A percentile compares a stretch with the other conserved stretches of the same genome.
These are phyloP conservation scores for Penicillium bovifimosum DNA, from an alignment of 495 filamentous ascomycete species.

Conservation along the genomic window DNA sequence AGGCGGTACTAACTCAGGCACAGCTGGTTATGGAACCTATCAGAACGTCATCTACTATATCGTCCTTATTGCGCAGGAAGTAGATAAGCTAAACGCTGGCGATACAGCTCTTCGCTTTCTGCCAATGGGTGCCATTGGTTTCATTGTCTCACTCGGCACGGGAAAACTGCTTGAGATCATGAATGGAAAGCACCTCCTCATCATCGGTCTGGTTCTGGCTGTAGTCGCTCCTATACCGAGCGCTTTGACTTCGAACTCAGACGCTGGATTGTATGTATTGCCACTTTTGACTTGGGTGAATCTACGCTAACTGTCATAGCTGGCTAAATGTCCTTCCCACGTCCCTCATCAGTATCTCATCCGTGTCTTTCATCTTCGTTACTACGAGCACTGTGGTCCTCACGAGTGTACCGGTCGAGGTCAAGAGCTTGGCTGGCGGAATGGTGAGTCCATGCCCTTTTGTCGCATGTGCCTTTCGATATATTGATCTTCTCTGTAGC, in stretches of 20 bases:
- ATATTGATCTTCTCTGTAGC: slow-evolving; percentile 13
- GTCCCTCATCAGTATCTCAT: slow-evolving; percentile 36
- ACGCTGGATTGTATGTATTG: slow-evolving; percentile 25
- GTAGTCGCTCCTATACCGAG: slow-evolving; percentile 32
- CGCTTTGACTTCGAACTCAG: slow-evolving; percentile 23
- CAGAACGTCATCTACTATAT: slow-evolving; percentile 39
- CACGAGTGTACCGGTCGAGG: slow-evolving; percentile 31
- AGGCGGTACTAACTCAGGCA: slow-evolving; percentile 6
- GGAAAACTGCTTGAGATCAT: slow-evolving; percentile 33
- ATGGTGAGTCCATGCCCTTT: slow-evolving; percentile 21
- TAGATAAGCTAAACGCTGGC: slow-evolving; percentile 28
- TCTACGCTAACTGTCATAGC: slow-evolving; percentile 15
- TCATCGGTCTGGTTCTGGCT: slow-evolving; percentile 25
- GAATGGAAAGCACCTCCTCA: slow-evolving; percentile 33
- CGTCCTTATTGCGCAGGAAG: slow-evolving; percentile 33
- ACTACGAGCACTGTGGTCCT: slow-evolving; percentile 33
- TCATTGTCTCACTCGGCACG: slow-evolving; percentile 31
- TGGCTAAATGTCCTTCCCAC: slow-evolving; percentile 35
- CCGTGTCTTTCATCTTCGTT: slow-evolving; percentile 35
- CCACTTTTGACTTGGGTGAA: too few relatives aligned
- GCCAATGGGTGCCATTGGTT: slow-evolving; percentile 34
- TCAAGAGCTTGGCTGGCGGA: slow-evolving; percentile 32
- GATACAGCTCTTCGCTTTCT: slow-evolving; percentile 33
- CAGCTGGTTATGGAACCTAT: slow-evolving; percentile 36
- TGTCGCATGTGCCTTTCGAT: neutral